Evolutionary conservation across 371 early-diverging fungal species (phyloP).

Genomic region (Zopfochytrium polystomum): DNA sequence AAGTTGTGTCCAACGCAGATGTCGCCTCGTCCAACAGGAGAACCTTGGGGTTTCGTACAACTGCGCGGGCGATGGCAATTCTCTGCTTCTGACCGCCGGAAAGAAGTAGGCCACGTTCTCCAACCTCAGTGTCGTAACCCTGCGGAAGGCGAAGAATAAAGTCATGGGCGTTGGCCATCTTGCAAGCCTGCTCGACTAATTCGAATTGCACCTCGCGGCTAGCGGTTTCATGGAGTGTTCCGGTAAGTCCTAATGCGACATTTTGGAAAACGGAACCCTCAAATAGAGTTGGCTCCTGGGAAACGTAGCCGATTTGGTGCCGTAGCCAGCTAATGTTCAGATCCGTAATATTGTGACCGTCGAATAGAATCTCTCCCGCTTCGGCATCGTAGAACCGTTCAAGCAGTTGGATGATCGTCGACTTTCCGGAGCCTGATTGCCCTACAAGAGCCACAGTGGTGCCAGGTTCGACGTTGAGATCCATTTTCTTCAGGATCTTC

Average conservation of each 20-base stretch:
- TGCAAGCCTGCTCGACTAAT: conserved; percentile 58
- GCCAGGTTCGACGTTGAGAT: conserved; percentile 51
- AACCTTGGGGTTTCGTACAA: conserved; percentile 80
- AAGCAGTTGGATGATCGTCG: conserved; percentile 81
- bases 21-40: conserved; percentile 95
- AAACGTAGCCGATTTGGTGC: conserved; percentile 76
- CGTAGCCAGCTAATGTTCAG: conserved; percentile 61
- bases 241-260: conserved; percentile 60
- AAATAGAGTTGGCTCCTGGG: conserved; percentile 89
- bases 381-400: conserved; percentile 80
- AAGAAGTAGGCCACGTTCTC: conserved; percentile 64
- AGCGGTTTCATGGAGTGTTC: conserved; percentile 37
- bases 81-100: conserved; percentile 87
- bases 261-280: conserved; percentile 78
- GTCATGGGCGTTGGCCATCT: conserved; percentile 69
- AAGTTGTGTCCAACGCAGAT: conserved; percentile 76
- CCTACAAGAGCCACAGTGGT: conserved; percentile 54
- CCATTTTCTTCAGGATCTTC: conserved; percentile 72
- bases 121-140: conserved; percentile 73
- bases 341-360: conserved; percentile 41
- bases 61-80: conserved; percentile 76
- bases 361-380: conserved; percentile 38
- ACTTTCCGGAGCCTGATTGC: conserved; percentile 79
- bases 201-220: conserved; percentile 51
- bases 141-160: conserved; percentile 74